These are phyloP conservation scores for Leccinum disarticulatum DNA, from an alignment of 768 basidiomycete species.

Conservation along the genomic window DNA sequence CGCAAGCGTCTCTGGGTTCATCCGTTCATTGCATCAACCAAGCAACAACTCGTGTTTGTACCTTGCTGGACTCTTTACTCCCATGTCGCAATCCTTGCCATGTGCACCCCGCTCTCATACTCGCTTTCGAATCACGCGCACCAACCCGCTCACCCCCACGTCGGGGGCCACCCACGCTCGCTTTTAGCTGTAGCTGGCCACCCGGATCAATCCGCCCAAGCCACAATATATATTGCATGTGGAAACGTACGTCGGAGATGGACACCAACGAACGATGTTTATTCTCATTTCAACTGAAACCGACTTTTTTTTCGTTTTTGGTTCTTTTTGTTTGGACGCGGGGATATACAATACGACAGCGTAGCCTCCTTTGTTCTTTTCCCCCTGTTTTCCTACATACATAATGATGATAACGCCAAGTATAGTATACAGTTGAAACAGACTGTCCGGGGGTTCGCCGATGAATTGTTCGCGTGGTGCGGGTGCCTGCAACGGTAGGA, in stretches of 20 bases:
- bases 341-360: constrained; percentile 32
- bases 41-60: constrained; percentile 20
- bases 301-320: constrained; percentile 20
- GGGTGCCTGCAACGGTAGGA: constrained; percentile 16
- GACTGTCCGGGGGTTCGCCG: constrained; percentile 22
- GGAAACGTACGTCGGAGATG: constrained; percentile 31
- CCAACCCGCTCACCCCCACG: neutral
- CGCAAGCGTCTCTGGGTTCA: constrained; percentile 15
- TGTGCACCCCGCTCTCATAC: constrained; percentile 8
- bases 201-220: constrained; percentile 10
- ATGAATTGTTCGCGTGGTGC: neutral
- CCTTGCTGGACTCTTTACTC: constrained; percentile 25
- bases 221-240: constrained; percentile 23
- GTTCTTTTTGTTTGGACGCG: constrained; percentile 17
- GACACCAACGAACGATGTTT: constrained; percentile 25
- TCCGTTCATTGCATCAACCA: constrained; percentile 30
- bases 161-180: constrained; percentile 22
- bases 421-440: constrained; percentile 1
- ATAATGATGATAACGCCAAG: constrained; percentile 28
- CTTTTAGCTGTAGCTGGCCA: constrained; percentile 13
- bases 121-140: neutral
- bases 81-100: constrained; percentile 16
- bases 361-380: constrained; percentile 17
- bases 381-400: constrained; percentile 7
- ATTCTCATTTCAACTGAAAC: constrained; percentile 3